Evolutionary conservation across 495 filamentous ascomycete genomes (phyloP), one percentile per base, ranked within the genome.

Genomic region (Halenospora varia): DNA sequence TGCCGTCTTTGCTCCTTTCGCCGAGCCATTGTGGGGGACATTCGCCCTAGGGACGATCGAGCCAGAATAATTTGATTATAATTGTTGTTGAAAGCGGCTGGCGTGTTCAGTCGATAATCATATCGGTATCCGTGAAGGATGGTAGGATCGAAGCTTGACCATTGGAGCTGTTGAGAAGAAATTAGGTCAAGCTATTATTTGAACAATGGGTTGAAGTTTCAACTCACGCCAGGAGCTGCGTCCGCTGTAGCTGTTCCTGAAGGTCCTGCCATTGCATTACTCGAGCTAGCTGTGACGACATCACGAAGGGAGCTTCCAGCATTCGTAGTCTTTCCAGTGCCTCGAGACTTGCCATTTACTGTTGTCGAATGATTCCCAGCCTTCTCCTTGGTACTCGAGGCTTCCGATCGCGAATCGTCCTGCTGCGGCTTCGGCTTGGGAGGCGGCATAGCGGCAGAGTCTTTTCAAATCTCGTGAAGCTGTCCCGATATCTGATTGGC

Each of bases 111-210:
- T 61, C 83, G 82, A 75, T 93, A 87, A 57, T 85, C 80, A 65
- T 88, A 82, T 57, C 89, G 85, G 76, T 96, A 96, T 66, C 82
- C 80, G 71, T 93, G 87, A 56, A 96, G 82, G 62, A 90, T 77
- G 18, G 82, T 76, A 61, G 82, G 74, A 17, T 89, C 83, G 64
- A 91, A 85, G 24, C 86, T 80, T 29, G 81, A 75, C 90, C 90
- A 95, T 61, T 84, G 78, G 54, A 95, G 80, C 90, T 95, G 63
- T 51, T 54, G 18, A 46, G n/a, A 53, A n/a, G 25, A 40, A 44
- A 23, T 48, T 48, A 17, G 50, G 46, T 51, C n/a, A 50, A 57
- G 18, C 2, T 41, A 17, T 11, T 17, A 13, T 24, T 11, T 26
- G 17, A 3, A 29, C 2, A 40, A n/a, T n/a, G n/a, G n/a, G 22